Conservation (phyloP, 148 eudicot genomes). For the Polygonum maritimum region DNA sequence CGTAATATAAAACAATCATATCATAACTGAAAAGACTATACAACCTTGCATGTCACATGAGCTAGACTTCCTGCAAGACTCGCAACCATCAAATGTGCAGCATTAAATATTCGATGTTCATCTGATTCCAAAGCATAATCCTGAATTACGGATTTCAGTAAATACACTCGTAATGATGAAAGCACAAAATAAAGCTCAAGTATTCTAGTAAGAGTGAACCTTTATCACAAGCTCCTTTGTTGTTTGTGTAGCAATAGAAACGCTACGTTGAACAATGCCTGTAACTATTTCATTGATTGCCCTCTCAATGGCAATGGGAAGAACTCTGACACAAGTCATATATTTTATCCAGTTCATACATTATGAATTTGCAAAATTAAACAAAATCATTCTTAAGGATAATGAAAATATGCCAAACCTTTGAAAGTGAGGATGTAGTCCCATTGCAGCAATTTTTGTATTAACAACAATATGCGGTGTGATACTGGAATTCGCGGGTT, state of each 20-base stretch:
- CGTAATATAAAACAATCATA: neutral
- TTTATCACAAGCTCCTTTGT: conserved; percentile 90
- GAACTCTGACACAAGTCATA: conserved; percentile 37
- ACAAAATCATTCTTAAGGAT: neutral
- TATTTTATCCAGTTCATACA: neutral
- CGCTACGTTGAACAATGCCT: conserved; percentile 88
- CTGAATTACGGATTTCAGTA: conserved; percentile 21
- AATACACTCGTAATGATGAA: neutral
- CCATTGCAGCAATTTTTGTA: conserved; percentile 53
- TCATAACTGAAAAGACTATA: neutral
- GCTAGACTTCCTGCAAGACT: conserved; percentile 97
- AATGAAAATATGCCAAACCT: conserved; percentile 36
- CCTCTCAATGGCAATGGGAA: conserved; percentile 83
- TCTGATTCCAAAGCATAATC: conserved; percentile 97
- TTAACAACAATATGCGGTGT: conserved; percentile 79
- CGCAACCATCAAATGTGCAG: conserved; percentile 97
- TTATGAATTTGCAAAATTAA: neutral
- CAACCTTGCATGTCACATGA: conserved; percentile 97
- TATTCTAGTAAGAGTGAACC: conserved; percentile 29
- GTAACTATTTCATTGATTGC: conserved; percentile 87
- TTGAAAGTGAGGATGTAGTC: conserved; percentile 70
- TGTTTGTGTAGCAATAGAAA: conserved; percentile 88
- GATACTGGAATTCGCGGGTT: conserved; percentile 50
- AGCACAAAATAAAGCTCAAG: neutral
- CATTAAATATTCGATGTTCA: conserved; percentile 75